Evolutionary conservation across 805 yeast species (phyloP), one percentile per base, ranked within the genome.

Genomic region (Saccharomycopsis sp.): DNA sequence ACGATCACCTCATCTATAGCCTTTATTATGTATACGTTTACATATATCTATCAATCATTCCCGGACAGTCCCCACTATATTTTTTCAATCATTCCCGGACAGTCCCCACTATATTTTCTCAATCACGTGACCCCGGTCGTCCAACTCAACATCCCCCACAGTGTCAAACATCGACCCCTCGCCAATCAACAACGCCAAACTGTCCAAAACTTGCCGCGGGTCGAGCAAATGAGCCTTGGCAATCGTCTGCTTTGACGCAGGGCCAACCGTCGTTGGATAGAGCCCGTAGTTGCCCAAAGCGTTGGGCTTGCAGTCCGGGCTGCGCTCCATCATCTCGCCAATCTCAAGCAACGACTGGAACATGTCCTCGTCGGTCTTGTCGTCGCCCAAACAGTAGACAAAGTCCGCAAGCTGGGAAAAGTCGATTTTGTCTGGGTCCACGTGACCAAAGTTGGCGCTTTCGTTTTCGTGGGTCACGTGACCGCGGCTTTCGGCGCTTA

Each of bases 361-460:
- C 99, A 94, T 94, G 67, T 94, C 99, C 71, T 94, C 99, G 71
- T 94, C 99, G 0, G 99, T 94, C 48, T 85, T 79, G 70, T 94
- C 99, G 71, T 94, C 99, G 54, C 99, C 99, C 50, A 90, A 72
- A 73, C 98, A 94, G 56, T 92, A 71, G 47, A 88, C 81, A 67
- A 94, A 92, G 66, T 89, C 97, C 0, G 97, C 94, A 55, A 82
- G 74, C 54, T 79, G 76, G 0, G 76, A 79, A 15, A 69, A 69
- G 18, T 69, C 66, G 41, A 72, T 61, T 12, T 67, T 63, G 44
- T 71, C 68, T 37, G 74, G 75, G 20, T 64, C 64, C 16, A 71
- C 70, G 14, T 66, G 63, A 14, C 69, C 71, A 2, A 68, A 68
- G 51, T 72, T 71, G 48, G 24, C 2, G 14, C 34, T 12, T 51